These are phyloP conservation scores for Talaromyces atroroseus DNA, from an alignment of 2,329 filamentous ascomycete genomes.

Conservation along the genomic window DNA sequence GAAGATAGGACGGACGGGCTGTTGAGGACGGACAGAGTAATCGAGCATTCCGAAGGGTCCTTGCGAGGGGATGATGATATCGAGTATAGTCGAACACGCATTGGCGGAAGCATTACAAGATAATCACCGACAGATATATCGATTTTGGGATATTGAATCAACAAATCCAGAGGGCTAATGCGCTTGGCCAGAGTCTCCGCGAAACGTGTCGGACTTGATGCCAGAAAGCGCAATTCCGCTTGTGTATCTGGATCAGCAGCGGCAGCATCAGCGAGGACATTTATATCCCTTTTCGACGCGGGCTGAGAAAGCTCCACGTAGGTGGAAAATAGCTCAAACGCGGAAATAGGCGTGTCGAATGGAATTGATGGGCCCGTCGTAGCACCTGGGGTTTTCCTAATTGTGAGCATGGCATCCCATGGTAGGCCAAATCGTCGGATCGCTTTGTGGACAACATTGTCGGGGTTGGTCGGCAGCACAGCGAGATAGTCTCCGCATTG, in stretches of 20 bases:
- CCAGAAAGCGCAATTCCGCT: slow-evolving; percentile 29
- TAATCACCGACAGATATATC: slow-evolving; percentile 61
- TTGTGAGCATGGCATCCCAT: slow-evolving; percentile 63
- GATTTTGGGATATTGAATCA: slow-evolving; percentile 58
- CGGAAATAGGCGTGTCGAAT: slow-evolving; percentile 53
- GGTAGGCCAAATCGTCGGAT: slow-evolving; percentile 61
- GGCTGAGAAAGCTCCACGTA: slow-evolving; percentile 68
- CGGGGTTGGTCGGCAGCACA: slow-evolving; percentile 65
- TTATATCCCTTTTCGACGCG: slow-evolving; percentile 59
- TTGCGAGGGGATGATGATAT: slow-evolving; percentile 60
- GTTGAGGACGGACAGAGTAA: slow-evolving; percentile 2
- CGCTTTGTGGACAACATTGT: slow-evolving; percentile 55
- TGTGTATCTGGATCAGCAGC: slow-evolving; percentile 47
- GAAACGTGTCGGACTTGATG: slow-evolving; percentile 31
- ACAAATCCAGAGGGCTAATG: slow-evolving; percentile 56
- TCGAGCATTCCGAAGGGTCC: background rate
- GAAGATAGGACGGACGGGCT: background rate
- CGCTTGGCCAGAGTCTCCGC: slow-evolving; percentile 44
- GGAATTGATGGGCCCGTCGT: slow-evolving; percentile 43
- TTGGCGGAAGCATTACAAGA: slow-evolving; percentile 66
- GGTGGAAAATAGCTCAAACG: slow-evolving; percentile 58
- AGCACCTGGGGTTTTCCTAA: slow-evolving; percentile 48
- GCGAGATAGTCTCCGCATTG: slow-evolving; percentile 71
- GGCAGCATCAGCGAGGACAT: slow-evolving; percentile 41
- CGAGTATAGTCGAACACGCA: slow-evolving; percentile 74